These are phyloP conservation scores for Clonostachys rhizophaga DNA, from an alignment of 2,329 filamentous ascomycete species.

Conservation along the genomic window DNA sequence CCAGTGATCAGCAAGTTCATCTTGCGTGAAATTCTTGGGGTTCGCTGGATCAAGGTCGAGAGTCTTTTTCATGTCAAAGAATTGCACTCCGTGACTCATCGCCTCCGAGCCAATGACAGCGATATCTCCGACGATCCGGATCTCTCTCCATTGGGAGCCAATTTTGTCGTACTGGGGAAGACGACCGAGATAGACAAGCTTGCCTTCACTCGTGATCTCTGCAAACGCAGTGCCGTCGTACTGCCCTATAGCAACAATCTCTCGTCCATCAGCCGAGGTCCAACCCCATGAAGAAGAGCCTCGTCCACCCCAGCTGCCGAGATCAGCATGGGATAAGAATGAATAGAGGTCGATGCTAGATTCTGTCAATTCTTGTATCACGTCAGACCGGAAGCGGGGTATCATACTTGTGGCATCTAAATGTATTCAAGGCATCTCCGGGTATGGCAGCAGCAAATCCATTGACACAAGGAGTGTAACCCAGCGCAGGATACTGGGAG, in stretches of 20 bases:
- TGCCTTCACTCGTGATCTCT: constrained; percentile 32
- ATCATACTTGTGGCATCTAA: constrained; percentile 37
- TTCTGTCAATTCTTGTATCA: background rate
- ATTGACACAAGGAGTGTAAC: constrained; percentile 31
- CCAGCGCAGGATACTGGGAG: constrained; percentile 26
- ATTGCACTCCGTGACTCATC: constrained; percentile 48
- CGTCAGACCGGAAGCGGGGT: background rate
- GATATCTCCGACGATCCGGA: constrained; percentile 22
- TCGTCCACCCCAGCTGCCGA: constrained; percentile 35
- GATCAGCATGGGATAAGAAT: constrained; percentile 47
- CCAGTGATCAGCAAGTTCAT: constrained; percentile 20
- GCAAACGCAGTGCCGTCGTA: constrained; percentile 38
- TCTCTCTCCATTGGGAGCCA: constrained; percentile 30
- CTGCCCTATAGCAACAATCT: constrained; percentile 37
- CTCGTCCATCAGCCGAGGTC: constrained; percentile 34
- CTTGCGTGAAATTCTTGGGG: constrained; percentile 19
- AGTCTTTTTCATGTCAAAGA: constrained; percentile 57
- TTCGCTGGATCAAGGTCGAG: constrained; percentile 33
- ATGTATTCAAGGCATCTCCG: constrained; percentile 40
- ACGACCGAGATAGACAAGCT: constrained; percentile 35
- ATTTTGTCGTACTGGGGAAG: constrained; percentile 26
- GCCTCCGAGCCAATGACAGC: constrained; percentile 31
- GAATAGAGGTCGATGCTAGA: constrained; percentile 39
- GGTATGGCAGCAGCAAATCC: constrained; percentile 36
- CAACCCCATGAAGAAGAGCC: constrained; percentile 34